These are phyloP conservation scores for Rhizophora apiculata DNA, from an alignment of 345 rosid genomes.

Conservation along the genomic window DNA sequence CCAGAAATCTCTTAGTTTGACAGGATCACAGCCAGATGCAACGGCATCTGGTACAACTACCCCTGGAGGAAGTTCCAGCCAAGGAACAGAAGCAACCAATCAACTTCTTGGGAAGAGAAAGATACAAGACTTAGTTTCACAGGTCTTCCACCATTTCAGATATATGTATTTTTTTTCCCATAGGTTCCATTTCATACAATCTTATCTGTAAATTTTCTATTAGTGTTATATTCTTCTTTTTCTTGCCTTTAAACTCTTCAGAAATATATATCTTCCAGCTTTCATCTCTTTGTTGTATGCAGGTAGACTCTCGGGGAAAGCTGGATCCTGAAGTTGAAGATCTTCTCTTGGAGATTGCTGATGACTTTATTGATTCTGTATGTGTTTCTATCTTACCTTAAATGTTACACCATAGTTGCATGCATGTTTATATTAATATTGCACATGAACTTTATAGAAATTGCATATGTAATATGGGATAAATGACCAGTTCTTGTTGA, in stretches of 20 bases:
- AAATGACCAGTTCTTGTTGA: too few relatives aligned
- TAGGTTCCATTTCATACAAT: too few relatives aligned
- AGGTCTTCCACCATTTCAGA: conserved; percentile 46
- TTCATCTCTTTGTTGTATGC: conserved; percentile 25
- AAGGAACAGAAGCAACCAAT: conserved; percentile 94
- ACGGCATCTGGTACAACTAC: conserved; percentile 94
- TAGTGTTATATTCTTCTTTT: background rate
- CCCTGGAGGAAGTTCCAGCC: conserved; percentile 98
- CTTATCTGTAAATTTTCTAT: background rate
- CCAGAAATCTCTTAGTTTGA: conserved; percentile 88
- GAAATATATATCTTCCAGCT: background rate
- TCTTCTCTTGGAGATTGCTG: conserved; percentile 90
- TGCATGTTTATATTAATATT: background rate
- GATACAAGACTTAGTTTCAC: conserved; percentile 95
- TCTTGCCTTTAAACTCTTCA: conserved; percentile 4
- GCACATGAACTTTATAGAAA: background rate
- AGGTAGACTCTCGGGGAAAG: conserved; percentile 81
- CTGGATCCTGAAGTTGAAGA: conserved; percentile 90
- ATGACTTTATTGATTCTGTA: conserved; percentile 89
- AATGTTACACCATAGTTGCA: background rate
- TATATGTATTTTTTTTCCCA: too few relatives aligned
- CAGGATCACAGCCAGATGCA: conserved; percentile 97
- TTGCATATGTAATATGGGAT: background rate
- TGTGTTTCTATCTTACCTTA: conserved; percentile 32
- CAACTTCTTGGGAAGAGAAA: conserved; percentile 98